Conservation (phyloP, 176 grass and related monocot species). For the Triticum timopheevii region DNA sequence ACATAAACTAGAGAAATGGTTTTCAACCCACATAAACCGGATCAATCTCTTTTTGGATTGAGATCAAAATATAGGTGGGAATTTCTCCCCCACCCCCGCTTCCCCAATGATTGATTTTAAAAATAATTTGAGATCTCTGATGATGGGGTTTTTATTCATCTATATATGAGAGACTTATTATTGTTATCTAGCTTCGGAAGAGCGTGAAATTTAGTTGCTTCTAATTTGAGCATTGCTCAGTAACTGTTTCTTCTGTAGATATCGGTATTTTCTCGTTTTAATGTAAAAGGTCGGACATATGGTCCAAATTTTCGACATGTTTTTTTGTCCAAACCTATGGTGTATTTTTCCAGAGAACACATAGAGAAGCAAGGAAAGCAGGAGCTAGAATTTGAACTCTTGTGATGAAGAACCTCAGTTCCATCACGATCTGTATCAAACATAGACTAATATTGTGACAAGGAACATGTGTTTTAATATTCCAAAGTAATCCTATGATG, state of each 20-base stretch:
- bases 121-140: no score
- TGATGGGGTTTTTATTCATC: no score
- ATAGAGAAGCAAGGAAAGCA: neutral
- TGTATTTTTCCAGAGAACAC: neutral
- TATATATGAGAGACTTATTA: neutral
- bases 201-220: neutral
- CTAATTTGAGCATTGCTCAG: neutral
- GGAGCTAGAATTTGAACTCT: neutral
- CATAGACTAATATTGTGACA: neutral
- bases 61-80: no score
- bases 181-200: neutral
- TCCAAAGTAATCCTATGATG: no score
- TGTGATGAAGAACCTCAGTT: neutral
- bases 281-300: neutral
- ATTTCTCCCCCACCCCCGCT: no score
- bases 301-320: neutral
- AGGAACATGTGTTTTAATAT: neutral
- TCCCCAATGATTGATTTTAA: no score
- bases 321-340: conserved; percentile 24
- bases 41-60: no score
- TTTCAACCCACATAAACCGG: no score
- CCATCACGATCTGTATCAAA: neutral
- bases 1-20: no score
- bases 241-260: no score
- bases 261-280: no score